A percentile compares a stretch with the other conserved stretches of the same genome.
Conservation (phyloP, 148 eudicot genomes). For the Rhododendron ferrugineum region DNA sequence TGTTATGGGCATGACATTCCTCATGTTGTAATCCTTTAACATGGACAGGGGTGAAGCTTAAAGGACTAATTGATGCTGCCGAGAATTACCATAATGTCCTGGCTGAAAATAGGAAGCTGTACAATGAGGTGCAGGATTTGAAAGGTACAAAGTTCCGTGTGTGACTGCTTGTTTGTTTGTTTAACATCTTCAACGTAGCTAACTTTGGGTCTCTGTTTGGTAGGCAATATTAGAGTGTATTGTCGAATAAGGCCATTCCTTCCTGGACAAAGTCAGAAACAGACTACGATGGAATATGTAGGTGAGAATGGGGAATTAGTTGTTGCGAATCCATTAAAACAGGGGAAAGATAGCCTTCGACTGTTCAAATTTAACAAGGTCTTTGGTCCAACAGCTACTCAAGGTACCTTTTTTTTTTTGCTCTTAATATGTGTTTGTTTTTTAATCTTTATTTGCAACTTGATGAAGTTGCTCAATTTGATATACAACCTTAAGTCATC, state of each 20-base stretch:
- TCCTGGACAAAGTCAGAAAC: slow-evolving; percentile 58
- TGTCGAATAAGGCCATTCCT: slow-evolving; percentile 92
- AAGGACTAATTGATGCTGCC: slow-evolving; percentile 71
- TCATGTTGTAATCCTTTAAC: slow-evolving; percentile 7
- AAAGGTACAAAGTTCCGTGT: slow-evolving; percentile 51
- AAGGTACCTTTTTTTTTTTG: slow-evolving; percentile 41
- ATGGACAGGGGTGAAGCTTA: slow-evolving; percentile 56
- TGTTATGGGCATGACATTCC: slow-evolving; percentile 10
- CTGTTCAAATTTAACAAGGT: slow-evolving; percentile 81
- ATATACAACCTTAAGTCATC: slow-evolving; percentile 8
- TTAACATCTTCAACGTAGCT: slow-evolving; percentile 2
- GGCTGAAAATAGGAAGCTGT: slow-evolving; percentile 76
- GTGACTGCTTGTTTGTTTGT: slow-evolving; percentile 1
- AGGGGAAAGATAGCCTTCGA: slow-evolving; percentile 67
- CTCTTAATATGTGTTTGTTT: neutral
- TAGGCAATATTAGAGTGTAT: slow-evolving; percentile 92
- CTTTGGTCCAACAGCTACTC: slow-evolving; percentile 70
- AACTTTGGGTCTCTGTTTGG: slow-evolving; percentile 5
- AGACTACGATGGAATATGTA: slow-evolving; percentile 68
- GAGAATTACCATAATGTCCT: slow-evolving; percentile 78
- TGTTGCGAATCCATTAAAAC: slow-evolving; percentile 69
- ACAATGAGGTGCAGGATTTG: slow-evolving; percentile 94
- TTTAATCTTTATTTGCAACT: neutral
- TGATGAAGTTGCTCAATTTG: slow-evolving; percentile 2
- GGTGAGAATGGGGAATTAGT: slow-evolving; percentile 87